Evolutionary conservation across 2,329 filamentous ascomycete genomes (phyloP).

Genomic region (Bisporella sp.): DNA sequence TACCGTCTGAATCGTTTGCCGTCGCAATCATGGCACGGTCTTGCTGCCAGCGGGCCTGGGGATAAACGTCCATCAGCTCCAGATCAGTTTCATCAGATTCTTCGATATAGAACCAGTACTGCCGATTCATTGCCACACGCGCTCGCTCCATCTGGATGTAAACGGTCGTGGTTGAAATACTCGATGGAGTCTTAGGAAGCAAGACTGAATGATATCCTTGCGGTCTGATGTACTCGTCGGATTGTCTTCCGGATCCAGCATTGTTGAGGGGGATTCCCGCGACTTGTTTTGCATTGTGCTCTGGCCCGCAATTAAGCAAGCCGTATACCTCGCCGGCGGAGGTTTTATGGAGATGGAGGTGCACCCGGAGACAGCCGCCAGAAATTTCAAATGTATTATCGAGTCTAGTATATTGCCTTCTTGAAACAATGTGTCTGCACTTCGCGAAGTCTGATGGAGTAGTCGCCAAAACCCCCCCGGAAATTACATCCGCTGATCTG

Average conservation of each 20-base stretch:
- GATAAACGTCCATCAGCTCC: slow-evolving; percentile 2
- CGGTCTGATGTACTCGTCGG: slow-evolving; percentile 5
- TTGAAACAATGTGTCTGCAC: slow-evolving; percentile 1
- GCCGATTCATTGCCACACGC: not conserved
- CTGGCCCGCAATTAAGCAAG: slow-evolving; percentile 2
- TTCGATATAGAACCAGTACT: slow-evolving; percentile 5
- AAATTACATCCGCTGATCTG: not conserved
- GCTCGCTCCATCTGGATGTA: slow-evolving; percentile 2
- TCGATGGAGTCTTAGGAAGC: not conserved
- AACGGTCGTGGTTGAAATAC: not conserved
- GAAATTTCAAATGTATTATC: slow-evolving; percentile 1
- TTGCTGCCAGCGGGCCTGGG: not conserved
- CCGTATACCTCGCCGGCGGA: slow-evolving; percentile 1
- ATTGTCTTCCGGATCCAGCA: not conserved
- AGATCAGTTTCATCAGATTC: slow-evolving; percentile 4
- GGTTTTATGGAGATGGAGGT: not conserved
- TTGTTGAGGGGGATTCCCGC: slow-evolving; percentile 3
- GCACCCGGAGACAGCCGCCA: slow-evolving; percentile 1
- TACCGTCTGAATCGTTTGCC: not conserved
- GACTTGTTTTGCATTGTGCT: not conserved
- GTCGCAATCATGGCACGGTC: slow-evolving; percentile 3
- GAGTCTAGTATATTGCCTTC: not conserved
- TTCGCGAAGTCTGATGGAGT: slow-evolving; percentile 4
- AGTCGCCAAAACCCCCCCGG: not conserved
- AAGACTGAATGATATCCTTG: not conserved